These are phyloP conservation scores for Castanea mollissima DNA, from an alignment of 306 rosid species.

Conservation along the genomic window DNA sequence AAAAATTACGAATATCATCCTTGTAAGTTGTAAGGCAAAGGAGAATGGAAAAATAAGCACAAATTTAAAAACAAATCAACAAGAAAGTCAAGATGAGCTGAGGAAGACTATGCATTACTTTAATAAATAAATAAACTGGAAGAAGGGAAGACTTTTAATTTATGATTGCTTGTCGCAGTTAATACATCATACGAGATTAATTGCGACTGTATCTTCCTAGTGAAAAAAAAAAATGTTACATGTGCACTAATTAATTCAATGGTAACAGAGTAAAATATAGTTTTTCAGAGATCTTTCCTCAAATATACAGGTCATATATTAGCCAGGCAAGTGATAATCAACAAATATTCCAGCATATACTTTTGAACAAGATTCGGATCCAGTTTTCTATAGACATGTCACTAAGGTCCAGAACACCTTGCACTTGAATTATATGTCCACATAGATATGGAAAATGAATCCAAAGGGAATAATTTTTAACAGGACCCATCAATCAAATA, in stretches of 20 bases:
- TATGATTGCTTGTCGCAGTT: not conserved
- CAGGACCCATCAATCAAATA: not conserved
- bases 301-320: not conserved
- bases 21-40: not conserved
- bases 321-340: not conserved
- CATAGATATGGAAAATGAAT: not conserved
- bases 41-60: not conserved
- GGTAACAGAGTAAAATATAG: not conserved
- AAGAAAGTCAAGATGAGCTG: not conserved
- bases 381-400: not conserved
- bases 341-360: not conserved
- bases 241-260: not conserved
- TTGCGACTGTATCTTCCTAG: not conserved
- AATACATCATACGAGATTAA: not conserved
- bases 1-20: not conserved
- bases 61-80: not conserved
- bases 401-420: not conserved
- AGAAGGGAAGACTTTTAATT: not conserved
- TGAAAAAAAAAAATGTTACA: not conserved
- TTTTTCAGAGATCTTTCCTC: not conserved
- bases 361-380: slow-evolving; percentile 5
- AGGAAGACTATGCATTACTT: not conserved
- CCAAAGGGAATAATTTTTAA: slow-evolving; percentile 1
- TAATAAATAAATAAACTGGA: not conserved
- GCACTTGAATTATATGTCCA: not conserved